Percentiles rank a stretch among this genome's conserved stretches.
Conservation (phyloP, 768 basidiomycete species). For the Naganishia vishniacii region DNA sequence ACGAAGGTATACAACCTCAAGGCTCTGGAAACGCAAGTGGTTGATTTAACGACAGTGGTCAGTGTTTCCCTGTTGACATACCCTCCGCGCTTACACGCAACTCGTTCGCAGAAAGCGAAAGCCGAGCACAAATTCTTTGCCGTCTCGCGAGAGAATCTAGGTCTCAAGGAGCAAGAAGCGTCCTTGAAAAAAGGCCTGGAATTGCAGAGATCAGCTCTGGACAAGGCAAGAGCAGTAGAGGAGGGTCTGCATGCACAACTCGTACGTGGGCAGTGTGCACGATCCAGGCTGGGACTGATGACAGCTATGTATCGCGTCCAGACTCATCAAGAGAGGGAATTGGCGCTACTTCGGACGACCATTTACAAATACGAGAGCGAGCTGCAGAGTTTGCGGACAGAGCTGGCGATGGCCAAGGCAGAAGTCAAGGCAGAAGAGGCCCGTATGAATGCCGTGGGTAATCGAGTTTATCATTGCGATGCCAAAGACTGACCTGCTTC, state of each 20-base stretch:
- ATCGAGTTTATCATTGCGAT: not conserved
- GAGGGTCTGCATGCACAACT: conserved; percentile 58
- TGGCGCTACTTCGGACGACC: conserved; percentile 42
- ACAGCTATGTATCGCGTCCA: conserved; percentile 40
- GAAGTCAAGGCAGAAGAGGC: conserved; percentile 24
- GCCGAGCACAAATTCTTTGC: conserved; percentile 91
- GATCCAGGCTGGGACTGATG: not conserved
- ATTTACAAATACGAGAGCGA: conserved; percentile 38
- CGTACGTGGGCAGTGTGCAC: conserved; percentile 53
- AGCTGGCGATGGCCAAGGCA: conserved; percentile 13
- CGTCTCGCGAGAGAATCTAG: conserved; percentile 70
- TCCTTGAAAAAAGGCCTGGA: conserved; percentile 66
- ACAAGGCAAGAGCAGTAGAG: conserved; percentile 62
- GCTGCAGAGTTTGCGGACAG: conserved; percentile 29
- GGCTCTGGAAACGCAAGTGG: conserved; percentile 65
- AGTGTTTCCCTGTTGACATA: no score
- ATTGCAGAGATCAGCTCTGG: conserved; percentile 62
- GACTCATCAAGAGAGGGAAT: conserved; percentile 47
- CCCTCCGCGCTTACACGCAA: not conserved
- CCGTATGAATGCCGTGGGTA: conserved; percentile 18
- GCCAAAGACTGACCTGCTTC: no score
- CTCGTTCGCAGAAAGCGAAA: conserved; percentile 70
- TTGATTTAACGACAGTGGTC: conserved; percentile 65
- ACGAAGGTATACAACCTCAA: conserved; percentile 80
- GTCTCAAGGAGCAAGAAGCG: conserved; percentile 61